These are phyloP conservation scores for Harringtonia aguacate DNA, from an alignment of 2,329 filamentous ascomycete genomes.

Conservation along the genomic window DNA sequence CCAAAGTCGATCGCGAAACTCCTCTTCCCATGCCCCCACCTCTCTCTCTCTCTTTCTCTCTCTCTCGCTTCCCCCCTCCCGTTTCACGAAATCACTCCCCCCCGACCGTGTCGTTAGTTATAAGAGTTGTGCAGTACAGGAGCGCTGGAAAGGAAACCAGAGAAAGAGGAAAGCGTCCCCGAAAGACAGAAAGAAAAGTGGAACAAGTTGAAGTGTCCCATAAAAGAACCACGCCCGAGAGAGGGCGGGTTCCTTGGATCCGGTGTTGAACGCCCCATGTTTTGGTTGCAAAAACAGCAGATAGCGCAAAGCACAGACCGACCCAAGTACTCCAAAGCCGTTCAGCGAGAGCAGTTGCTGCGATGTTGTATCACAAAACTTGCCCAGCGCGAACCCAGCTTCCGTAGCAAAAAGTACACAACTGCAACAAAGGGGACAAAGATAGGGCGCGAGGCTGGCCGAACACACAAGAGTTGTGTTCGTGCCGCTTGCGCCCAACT, in stretches of 20 bases:
- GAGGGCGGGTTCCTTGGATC: constrained; percentile 48
- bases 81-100: too few relatives aligned
- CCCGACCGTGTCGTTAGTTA: too few relatives aligned
- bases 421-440: constrained; percentile 8
- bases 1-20: too few relatives aligned
- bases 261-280: constrained; percentile 68
- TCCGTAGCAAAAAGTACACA: constrained; percentile 1
- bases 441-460: not conserved
- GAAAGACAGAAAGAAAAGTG: constrained; percentile 26
- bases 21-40: too few relatives aligned
- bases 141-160: constrained; percentile 10
- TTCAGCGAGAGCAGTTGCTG: constrained; percentile 29
- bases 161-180: constrained; percentile 5
- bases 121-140: too few relatives aligned
- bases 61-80: too few relatives aligned
- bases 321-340: constrained; percentile 37
- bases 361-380: constrained; percentile 65
- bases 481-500: not conserved
- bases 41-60: too few relatives aligned
- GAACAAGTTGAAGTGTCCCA: constrained; percentile 58
- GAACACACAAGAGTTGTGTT: too few relatives aligned
- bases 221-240: constrained; percentile 36
- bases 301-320: constrained; percentile 57
- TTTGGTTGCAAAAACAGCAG: constrained; percentile 79
- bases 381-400: constrained; percentile 9